Evolutionary conservation across 208 protist genomes (phyloP).

Genomic region (Acanthamoeba royreba): DNA sequence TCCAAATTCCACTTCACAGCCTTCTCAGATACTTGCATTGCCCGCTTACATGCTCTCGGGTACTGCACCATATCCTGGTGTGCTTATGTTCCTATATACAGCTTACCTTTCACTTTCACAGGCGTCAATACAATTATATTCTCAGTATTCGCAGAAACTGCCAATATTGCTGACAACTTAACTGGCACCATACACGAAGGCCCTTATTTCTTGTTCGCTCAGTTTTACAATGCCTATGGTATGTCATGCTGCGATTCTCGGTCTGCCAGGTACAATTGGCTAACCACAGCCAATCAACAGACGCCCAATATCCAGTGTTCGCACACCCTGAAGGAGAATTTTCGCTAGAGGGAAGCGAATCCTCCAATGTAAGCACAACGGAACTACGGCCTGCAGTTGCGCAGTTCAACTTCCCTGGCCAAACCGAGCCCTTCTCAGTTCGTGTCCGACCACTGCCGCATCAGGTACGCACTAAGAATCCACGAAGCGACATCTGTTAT

Average conservation of each 20-base stretch:
- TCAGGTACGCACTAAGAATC: no score
- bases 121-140: no score
- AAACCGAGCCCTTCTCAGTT: background rate
- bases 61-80: background rate
- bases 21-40: background rate
- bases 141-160: no score
- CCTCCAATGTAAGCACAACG: background rate
- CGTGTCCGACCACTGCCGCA: background rate
- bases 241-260: background rate
- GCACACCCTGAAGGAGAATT: no score
- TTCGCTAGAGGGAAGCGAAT: background rate
- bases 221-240: background rate
- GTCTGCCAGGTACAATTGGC: no score
- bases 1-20: background rate
- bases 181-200: background rate
- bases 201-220: background rate
- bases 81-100: background rate
- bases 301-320: background rate
- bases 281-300: background rate
- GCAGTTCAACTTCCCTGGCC: background rate
- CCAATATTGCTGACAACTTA: background rate
- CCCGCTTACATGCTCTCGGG: background rate
- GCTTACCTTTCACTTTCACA: no score
- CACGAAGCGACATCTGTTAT: no score
- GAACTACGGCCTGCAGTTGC: background rate